Base-by-base conservation (phyloP, 2,329 filamentous ascomycete species). In the Xylaria sp. region DNA sequence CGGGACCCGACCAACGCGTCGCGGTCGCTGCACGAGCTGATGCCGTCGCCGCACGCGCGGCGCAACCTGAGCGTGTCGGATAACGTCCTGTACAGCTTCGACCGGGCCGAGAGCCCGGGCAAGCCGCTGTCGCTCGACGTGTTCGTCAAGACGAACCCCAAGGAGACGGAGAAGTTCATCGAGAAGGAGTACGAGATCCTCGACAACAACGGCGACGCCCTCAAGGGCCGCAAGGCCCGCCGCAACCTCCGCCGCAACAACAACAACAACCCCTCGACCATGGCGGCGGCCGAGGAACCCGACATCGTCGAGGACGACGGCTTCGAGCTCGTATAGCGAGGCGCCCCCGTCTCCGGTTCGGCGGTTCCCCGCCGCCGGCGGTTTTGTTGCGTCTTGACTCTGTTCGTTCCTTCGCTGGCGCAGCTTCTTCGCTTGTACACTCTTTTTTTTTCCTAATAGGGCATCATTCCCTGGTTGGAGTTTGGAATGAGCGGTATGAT, bases 101-200 rank as follows among this genome's bases (percentile, higher is more conserved):
- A 79, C 63, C 65, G 67, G 44, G 49, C 58, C 17, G 71, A 74
- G 43, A 72, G 70, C 5, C 76, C 76, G 0, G 71, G 71, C 40
- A 66, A 65, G 50, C 69, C 74, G 2, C 56, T 78, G 46, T 70
- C 74, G 8, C 72, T 79, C 1, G 72, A 72, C 16, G 60, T 71
- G 21, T 74, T 72, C 48, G 62, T 74, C 52, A 74, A 72, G 61
- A 51, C 65, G 54, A 63, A 71, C 65, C 51, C 69, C 48, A 59
- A 71, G 63, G 74, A 72, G 45, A 79, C 74, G 26, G 76, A 78
- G 64, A 73, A 71, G 59, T 66, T 78, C 46, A 71, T 78, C 39
- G 74, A 77, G 67, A 74, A 74, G 60, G 77, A 79, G 65, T 79
- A 78, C 59, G 76, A 78, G 66, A 72, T 79, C 22, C 59, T 79